Evolutionary conservation across 495 filamentous ascomycete genomes (phyloP), one percentile per base, ranked within the genome.

Genomic region (Penicillium angulare): DNA sequence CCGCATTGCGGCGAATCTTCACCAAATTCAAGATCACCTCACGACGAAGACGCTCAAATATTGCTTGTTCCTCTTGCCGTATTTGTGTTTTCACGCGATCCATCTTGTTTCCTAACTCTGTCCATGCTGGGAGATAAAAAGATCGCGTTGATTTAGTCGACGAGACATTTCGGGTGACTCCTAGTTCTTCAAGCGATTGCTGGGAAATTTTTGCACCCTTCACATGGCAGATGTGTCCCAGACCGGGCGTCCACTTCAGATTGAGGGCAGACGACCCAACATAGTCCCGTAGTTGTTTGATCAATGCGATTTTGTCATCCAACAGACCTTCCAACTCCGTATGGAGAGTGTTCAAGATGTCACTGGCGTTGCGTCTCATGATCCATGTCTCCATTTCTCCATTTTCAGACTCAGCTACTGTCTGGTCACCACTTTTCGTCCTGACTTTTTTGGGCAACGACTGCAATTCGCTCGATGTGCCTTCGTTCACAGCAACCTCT

Each of bases 201-300:
- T 73, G 76, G 26, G 81, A 74, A 55, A 95, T 84, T 66, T 86
- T 92, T 23, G 64, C 62, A 0, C 89, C 90, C 70, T 87, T 96
- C 52, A 97, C 80, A 56, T 97, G 91, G 66, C 88, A 93, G 51
- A 93, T 85, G 62, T 98, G 88, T 2, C 93, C 91, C 3, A 92
- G 74, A 1, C 83, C 82, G 0, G 93, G 84, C 6, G 86, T 87
- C 88, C 89, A 97, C 49, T 83, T 84, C 8, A 98, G 77, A 2
- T 87, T 87, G 9, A 97, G 70, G 40, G 77, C 33, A 7, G 43
- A 16, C 0, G 84, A 84, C 32, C 76, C 66, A 2, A 85, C 68
- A 18, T 73, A 62, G 12, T 75, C 67, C 50, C 84, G 79, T 10
- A 97, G 76, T 6, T 70, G 65, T 48, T 79, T 72, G 16, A 76